Evolutionary conservation across 805 yeast species (phyloP).

Genomic region (Teunomyces funiuensis): DNA sequence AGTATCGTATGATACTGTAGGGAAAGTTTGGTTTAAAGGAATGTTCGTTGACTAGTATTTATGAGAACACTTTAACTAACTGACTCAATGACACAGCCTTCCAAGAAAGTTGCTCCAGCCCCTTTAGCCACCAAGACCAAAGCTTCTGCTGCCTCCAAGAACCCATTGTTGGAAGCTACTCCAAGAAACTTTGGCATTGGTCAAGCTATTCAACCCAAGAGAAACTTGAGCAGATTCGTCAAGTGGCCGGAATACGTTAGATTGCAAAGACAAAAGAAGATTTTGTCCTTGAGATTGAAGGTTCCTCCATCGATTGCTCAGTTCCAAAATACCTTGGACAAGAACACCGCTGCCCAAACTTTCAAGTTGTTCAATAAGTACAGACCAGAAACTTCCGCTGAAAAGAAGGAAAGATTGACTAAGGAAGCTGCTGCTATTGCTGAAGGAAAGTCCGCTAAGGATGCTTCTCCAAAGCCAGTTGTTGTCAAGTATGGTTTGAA

Average conservation of each 20-base stretch:
- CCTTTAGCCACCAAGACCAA: constrained; percentile 42
- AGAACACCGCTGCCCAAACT: constrained; percentile 97
- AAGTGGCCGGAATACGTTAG: constrained; percentile 99
- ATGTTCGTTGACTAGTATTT: constrained; percentile 14
- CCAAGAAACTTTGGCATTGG: constrained; percentile 97
- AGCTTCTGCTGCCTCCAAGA: constrained; percentile 26
- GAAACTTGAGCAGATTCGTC: constrained; percentile 94
- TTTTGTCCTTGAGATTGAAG: constrained; percentile 91
- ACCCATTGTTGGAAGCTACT: constrained; percentile 54
- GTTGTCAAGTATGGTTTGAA: constrained; percentile 97
- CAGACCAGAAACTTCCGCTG: constrained; percentile 96
- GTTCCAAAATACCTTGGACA: constrained; percentile 94
- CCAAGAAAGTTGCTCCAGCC: constrained; percentile 48
- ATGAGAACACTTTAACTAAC: constrained; percentile 18
- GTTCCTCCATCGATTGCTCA: constrained; percentile 99
- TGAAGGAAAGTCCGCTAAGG: constrained; percentile 96
- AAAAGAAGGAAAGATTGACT: constrained; percentile 98
- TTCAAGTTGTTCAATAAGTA: constrained; percentile 98
- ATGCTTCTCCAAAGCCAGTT: constrained; percentile 94
- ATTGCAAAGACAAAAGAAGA: constrained; percentile 98
- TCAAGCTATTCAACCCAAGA: constrained; percentile 92
- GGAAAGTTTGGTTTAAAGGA: constrained; percentile 15
- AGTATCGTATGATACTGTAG: constrained; percentile 25
- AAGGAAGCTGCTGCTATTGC: constrained; percentile 99
- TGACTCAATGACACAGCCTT: constrained; percentile 19